phyloP scores from a whole-genome alignment of 2,329 filamentous ascomycete genomes.

The Ramichloridium luteum region DNA sequence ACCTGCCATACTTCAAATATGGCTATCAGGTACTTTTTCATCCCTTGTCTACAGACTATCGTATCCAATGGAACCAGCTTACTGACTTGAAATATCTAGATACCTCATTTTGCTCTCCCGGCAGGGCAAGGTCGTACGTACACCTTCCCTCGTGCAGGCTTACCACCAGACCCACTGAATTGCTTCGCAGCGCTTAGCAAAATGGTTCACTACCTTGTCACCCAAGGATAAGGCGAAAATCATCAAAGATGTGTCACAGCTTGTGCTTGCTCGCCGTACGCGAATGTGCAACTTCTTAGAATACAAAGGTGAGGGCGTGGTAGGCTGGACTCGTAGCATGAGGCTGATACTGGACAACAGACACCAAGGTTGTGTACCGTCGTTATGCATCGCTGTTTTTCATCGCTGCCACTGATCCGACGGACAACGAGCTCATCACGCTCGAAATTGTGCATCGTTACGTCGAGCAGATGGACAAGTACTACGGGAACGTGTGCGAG shows the following conservation, averaged over 20 bases:
- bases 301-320: conserved; percentile 86
- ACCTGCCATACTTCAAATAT: conserved; percentile 30
- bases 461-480: conserved; percentile 99
- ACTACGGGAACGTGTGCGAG: conserved; percentile 99
- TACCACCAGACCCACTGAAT: conserved; percentile 8
- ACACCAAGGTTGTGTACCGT: conserved; percentile 97
- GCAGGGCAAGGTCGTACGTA: conserved; percentile 95
- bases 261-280: conserved; percentile 86
- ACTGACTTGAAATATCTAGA: conserved; percentile 38
- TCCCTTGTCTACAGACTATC: neutral
- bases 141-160: conserved; percentile 11
- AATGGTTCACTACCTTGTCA: conserved; percentile 98
- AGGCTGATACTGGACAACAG: too few relatives aligned
- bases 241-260: conserved; percentile 97
- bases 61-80: conserved; percentile 1
- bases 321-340: too few relatives aligned
- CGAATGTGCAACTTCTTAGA: conserved; percentile 99
- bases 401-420: conserved; percentile 93
- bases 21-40: conserved; percentile 41
- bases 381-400: conserved; percentile 98
- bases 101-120: conserved; percentile 95
- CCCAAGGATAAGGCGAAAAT: conserved; percentile 99
- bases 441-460: conserved; percentile 98
- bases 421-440: conserved; percentile 95
- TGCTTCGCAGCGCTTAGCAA: conserved; percentile 75